These are phyloP conservation scores for Sporisorium exsertum DNA, from an alignment of 1,284 basidiomycete species.

Conservation along the genomic window DNA sequence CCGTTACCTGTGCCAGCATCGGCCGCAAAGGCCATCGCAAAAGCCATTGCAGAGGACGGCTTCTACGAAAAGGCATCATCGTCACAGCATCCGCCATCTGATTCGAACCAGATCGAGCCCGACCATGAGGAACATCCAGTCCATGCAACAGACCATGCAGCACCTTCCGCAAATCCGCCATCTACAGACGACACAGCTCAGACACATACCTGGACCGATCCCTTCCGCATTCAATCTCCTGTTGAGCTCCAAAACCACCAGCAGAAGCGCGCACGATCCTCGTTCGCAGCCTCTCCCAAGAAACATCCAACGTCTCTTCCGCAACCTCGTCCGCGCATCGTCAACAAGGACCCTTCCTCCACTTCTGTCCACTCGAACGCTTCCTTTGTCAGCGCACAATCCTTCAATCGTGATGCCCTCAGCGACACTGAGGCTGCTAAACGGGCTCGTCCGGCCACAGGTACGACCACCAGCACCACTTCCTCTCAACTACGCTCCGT, in stretches of 20 bases:
- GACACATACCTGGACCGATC: constrained; percentile 17
- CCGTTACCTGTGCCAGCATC: constrained; percentile 41
- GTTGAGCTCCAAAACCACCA: neutral
- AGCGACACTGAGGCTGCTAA: constrained; percentile 42
- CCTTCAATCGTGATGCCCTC: constrained; percentile 21
- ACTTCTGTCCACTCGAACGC: constrained; percentile 37
- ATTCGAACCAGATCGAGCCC: neutral
- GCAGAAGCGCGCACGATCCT: neutral
- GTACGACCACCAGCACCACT: constrained; percentile 12
- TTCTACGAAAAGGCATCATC: neutral
- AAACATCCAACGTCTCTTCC: constrained; percentile 1
- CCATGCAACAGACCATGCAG: constrained; percentile 15
- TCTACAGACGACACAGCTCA: neutral
- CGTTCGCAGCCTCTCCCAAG: constrained; percentile 17
- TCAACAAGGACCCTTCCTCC: constrained; percentile 38
- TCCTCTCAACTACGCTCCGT: constrained; percentile 16
- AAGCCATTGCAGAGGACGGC: constrained; percentile 43
- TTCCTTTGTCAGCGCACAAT: constrained; percentile 48
- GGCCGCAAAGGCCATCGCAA: constrained; percentile 38
- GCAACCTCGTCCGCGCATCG: constrained; percentile 17
- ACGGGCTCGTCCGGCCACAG: constrained; percentile 2
- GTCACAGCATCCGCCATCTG: neutral
- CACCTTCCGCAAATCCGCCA: neutral
- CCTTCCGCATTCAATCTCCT: constrained; percentile 5
- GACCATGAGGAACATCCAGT: constrained; percentile 6